Evolutionary conservation across 2,329 filamentous ascomycete genomes (phyloP).

Genomic region (Aspergillus sp.): DNA sequence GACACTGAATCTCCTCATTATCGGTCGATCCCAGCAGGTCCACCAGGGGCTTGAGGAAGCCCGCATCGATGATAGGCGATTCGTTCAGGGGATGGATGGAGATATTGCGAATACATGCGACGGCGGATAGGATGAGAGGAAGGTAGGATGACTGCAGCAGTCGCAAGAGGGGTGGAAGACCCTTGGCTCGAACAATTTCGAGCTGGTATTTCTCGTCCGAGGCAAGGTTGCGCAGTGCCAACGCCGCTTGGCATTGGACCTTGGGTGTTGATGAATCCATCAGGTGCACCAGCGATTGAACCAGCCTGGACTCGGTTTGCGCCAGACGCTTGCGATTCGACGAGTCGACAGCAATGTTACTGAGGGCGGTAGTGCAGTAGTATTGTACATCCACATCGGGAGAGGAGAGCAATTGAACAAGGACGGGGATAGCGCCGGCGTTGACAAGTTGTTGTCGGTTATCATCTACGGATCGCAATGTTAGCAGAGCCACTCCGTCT

Average conservation of each 20-base stretch:
- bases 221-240: slow-evolving; percentile 90
- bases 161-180: slow-evolving; percentile 79
- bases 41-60: slow-evolving; percentile 90
- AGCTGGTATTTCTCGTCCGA: slow-evolving; percentile 99
- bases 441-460: slow-evolving; percentile 97
- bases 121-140: slow-evolving; percentile 91
- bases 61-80: slow-evolving; percentile 96
- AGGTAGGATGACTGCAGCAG: slow-evolving; percentile 94
- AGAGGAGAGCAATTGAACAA: slow-evolving; percentile 91
- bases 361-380: slow-evolving; percentile 97
- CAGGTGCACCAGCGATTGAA: slow-evolving; percentile 89
- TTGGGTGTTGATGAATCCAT: slow-evolving; percentile 98
- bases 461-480: slow-evolving; percentile 66
- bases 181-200: slow-evolving; percentile 89
- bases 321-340: slow-evolving; percentile 89
- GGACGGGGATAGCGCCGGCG: slow-evolving; percentile 94
- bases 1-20: slow-evolving; percentile 98
- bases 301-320: slow-evolving; percentile 84
- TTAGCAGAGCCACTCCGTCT: slow-evolving; percentile 12
- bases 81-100: slow-evolving; percentile 98
- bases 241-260: slow-evolving; percentile 94
- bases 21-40: slow-evolving; percentile 93
- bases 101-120: slow-evolving; percentile 98
- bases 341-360: slow-evolving; percentile 95
- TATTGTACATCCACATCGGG: slow-evolving; percentile 97